Evolutionary conservation across 1,284 basidiomycete species (phyloP).

Genomic region (Salmacisia buchloeana): DNA sequence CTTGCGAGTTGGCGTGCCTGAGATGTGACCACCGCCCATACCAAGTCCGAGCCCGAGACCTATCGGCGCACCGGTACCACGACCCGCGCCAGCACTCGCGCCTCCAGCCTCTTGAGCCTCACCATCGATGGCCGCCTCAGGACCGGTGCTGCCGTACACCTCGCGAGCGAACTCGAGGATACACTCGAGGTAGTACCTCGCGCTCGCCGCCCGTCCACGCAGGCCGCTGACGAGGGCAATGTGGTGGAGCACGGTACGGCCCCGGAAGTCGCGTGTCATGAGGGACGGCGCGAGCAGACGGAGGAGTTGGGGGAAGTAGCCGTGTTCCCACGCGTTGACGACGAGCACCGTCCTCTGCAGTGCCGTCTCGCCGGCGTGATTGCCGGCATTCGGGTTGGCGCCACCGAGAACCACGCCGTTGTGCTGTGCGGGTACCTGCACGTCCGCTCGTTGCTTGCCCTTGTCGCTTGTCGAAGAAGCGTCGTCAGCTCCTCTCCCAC

Average conservation of each 20-base stretch:
- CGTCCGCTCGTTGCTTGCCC: neutral
- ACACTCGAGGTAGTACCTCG: conserved; percentile 86
- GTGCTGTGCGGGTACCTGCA: neutral
- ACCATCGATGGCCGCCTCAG: neutral
- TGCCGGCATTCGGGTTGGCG: conserved; percentile 53
- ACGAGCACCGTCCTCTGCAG: conserved; percentile 86
- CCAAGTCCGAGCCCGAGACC: neutral
- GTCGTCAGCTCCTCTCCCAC: too few species aligned
- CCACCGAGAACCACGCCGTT: conserved; percentile 25
- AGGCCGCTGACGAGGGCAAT: conserved; percentile 84
- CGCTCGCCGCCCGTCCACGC: conserved; percentile 74
- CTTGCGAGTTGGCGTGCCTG: neutral
- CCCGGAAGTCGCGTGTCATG: conserved; percentile 82
- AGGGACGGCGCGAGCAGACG: conserved; percentile 65
- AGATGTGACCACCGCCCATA: neutral
- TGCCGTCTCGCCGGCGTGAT: conserved; percentile 89
- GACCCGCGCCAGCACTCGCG: conserved; percentile 51
- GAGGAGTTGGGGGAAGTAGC: conserved; percentile 67
- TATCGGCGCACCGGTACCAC: too few species aligned
- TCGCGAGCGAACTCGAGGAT: conserved; percentile 65
- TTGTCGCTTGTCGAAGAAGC: neutral
- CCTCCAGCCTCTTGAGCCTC: conserved; percentile 1
- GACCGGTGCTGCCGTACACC: neutral
- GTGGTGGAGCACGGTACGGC: conserved; percentile 88
- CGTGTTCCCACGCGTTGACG: conserved; percentile 74